Evolutionary conservation across 176 grass and related monocot species (phyloP), one percentile per base, ranked within the genome.

Genomic region (Ensete glaucum): DNA sequence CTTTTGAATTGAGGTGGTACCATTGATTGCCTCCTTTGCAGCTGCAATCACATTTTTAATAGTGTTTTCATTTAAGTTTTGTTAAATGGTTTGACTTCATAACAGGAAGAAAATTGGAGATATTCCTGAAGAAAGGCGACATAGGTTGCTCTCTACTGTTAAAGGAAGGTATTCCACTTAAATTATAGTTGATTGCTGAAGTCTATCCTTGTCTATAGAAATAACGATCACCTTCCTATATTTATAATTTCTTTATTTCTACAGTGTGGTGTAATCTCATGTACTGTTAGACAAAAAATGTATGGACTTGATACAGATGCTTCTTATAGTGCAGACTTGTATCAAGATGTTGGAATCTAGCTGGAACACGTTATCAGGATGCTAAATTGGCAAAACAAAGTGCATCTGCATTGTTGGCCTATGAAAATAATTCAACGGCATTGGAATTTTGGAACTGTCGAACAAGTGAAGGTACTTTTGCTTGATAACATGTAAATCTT

Each of bases 101-200:
- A 17, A 21, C 49, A 80, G 78, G 78, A 80, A 80, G 50, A 80
- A 80, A 64, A 80, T 80, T 64, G 78, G 49, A 64, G 78, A 80
- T 73, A 80, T 80, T 72, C 78, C 78, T 34, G 78, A 65, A 80
- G 78, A 80, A 80, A 80, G 78, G 49, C 56, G 78, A 9, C 68
- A 64, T 34, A 59, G 50, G 1, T 73, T 80, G 54, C 50, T 80
- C 6, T 64, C 21, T 73, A 80, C 9, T 0, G 14, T 73, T 57
- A 80, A 80, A 80, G 21, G 34, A 52, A 62, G 78, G 78, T 80
- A 58, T 58, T 57, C 23, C 29, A 2, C 53, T 11, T 17, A 48
- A 75, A 34, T 49, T 75, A 53, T 73, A 60, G 29, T 62, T n/a
- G 16, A n/a, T 76, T 76, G 16, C 29, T 22, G 9, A 52, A 22